A percentile compares a stretch with the other conserved stretches of the same genome.
Conservation (phyloP, 1,139 yeast genomes). For the Blastobotrys raffinosifermentans region DNA sequence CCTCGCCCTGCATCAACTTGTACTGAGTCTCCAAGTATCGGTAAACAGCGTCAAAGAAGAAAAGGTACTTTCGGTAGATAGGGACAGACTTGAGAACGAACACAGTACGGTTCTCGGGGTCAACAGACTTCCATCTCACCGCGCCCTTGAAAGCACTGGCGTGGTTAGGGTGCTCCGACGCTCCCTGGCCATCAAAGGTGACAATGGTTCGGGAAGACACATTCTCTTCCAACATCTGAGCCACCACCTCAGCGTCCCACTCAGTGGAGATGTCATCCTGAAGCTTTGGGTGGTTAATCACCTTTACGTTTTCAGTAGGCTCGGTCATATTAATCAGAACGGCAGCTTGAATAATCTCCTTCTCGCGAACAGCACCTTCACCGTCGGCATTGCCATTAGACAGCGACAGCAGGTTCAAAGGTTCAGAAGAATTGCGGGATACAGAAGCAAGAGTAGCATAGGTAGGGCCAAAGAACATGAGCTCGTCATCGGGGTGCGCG, state of each 20-base stretch:
- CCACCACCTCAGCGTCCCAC: conserved; percentile 55
- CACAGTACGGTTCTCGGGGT: conserved; percentile 16
- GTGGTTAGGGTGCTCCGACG: conserved; percentile 85
- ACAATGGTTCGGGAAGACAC: conserved; percentile 39
- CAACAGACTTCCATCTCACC: conserved; percentile 29
- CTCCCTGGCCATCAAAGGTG: conserved; percentile 80
- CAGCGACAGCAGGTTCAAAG: conserved; percentile 47
- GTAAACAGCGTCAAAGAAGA: conserved; percentile 29
- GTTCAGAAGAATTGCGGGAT: conserved; percentile 29
- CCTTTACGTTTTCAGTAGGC: conserved; percentile 38
- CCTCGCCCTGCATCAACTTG: conserved; percentile 1
- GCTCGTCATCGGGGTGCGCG: conserved; percentile 98
- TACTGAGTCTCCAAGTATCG: conserved; percentile 1
- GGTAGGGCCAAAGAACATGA: conserved; percentile 93
- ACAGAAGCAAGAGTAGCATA: conserved; percentile 40
- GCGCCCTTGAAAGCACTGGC: conserved; percentile 58
- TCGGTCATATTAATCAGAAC: conserved; percentile 47
- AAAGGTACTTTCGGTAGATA: conserved; percentile 33
- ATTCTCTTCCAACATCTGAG: conserved; percentile 28
- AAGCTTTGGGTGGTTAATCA: conserved; percentile 42
- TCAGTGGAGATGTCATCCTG: conserved; percentile 66
- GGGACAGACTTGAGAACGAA: conserved; percentile 36
- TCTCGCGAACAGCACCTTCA: conserved; percentile 54
- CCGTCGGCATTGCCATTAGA: conserved; percentile 76
- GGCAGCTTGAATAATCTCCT: conserved; percentile 58